A percentile compares a stretch with the other conserved stretches of the same genome.
phyloP scores from a whole-genome alignment of 768 basidiomycete species.

The Strobilomyces dryophilus region DNA sequence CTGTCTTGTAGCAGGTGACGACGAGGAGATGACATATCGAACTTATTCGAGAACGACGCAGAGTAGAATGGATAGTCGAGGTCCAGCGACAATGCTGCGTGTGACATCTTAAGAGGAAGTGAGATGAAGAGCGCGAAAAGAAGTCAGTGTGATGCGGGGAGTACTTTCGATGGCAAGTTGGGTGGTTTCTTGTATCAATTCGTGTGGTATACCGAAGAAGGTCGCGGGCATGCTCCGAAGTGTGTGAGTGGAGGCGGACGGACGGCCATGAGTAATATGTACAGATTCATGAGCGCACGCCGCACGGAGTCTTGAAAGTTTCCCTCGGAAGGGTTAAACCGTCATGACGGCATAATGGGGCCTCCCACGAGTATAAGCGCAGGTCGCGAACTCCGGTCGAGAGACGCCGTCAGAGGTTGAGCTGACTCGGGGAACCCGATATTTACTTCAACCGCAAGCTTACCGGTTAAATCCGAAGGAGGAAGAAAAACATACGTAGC shows the following conservation, averaged over 20 bases:
- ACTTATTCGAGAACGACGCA: constrained; percentile 42
- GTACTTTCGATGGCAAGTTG: constrained; percentile 29
- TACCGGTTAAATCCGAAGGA: constrained; percentile 13
- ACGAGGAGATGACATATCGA: constrained; percentile 43
- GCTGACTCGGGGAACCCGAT: neutral
- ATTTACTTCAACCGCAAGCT: constrained; percentile 5
- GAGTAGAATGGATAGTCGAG: constrained; percentile 33
- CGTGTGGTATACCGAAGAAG: constrained; percentile 30
- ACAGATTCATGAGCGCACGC: constrained; percentile 14
- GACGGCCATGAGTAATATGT: constrained; percentile 21
- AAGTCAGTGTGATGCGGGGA: constrained; percentile 32
- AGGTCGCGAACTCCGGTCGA: constrained; percentile 11
- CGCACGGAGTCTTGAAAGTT: constrained; percentile 26
- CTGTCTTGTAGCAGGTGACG: constrained; percentile 33
- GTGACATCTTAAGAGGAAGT: constrained; percentile 30
- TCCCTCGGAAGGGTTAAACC: constrained; percentile 26
- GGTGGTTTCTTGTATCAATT: constrained; percentile 34
- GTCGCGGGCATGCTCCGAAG: constrained; percentile 30
- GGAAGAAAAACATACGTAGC: constrained; percentile 11
- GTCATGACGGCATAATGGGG: constrained; percentile 25
- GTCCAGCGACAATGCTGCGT: constrained; percentile 21
- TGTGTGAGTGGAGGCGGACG: constrained; percentile 12
- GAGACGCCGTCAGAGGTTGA: constrained; percentile 18
- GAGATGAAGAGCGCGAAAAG: constrained; percentile 30
- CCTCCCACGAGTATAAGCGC: constrained; percentile 25